Conservation (phyloP, 352 stramenopile species). For the Chrysophaeum taylorii region DNA sequence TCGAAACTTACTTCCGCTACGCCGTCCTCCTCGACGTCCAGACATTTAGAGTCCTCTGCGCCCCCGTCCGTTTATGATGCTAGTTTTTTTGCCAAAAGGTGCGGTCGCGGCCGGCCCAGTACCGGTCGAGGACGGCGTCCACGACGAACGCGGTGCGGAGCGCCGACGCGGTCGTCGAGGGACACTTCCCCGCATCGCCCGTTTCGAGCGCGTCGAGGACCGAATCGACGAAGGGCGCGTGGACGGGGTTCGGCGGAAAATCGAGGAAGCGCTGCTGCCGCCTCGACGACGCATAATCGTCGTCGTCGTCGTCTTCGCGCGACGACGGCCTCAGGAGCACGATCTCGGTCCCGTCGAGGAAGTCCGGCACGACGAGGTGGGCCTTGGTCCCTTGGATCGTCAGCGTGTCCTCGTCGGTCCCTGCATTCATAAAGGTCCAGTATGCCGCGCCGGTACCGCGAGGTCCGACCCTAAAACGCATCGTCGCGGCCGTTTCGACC, state of each 20-base stretch:
- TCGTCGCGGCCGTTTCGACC: background rate
- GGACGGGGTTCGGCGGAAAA: background rate
- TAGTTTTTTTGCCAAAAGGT: too few species aligned
- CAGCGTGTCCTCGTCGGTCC: background rate
- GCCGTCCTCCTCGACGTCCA: background rate
- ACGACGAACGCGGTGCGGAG: slow-evolving; percentile 31
- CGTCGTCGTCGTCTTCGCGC: background rate
- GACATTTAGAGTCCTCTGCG: background rate
- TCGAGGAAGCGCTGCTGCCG: background rate
- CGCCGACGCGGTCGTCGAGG: slow-evolving; percentile 34
- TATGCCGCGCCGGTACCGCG: background rate
- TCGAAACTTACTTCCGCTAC: too few species aligned
- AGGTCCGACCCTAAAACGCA: background rate
- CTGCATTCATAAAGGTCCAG: background rate
- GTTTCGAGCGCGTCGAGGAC: slow-evolving; percentile 33
- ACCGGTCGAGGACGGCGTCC: slow-evolving; percentile 35
- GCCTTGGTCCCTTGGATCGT: background rate
- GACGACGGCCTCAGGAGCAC: background rate
- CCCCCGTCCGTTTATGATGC: too few species aligned
- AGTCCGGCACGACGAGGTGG: background rate
- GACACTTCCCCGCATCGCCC: slow-evolving; percentile 7
- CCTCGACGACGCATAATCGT: too few species aligned
- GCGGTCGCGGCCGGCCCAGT: slow-evolving; percentile 38
- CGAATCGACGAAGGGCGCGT: slow-evolving; percentile 30
- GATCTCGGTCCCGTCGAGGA: background rate